These are phyloP conservation scores for Aspergillus sparsus DNA, from an alignment of 495 filamentous ascomycete species.

Conservation along the genomic window DNA sequence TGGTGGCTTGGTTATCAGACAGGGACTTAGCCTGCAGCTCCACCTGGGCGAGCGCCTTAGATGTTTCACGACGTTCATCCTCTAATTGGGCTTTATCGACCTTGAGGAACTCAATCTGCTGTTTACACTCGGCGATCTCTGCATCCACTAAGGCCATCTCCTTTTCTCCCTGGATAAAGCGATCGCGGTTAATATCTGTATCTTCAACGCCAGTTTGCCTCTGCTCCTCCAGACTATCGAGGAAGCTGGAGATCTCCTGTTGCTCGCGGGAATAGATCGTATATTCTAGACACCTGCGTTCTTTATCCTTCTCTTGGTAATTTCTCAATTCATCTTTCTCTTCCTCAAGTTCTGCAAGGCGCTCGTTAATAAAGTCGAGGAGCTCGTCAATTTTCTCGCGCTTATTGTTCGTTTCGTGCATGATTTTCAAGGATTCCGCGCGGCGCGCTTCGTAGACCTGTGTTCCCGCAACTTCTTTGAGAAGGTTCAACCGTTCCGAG, in stretches of 20 bases:
- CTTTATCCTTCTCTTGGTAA: slow-evolving; percentile 93
- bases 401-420: slow-evolving; percentile 95
- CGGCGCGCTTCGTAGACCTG: slow-evolving; percentile 93
- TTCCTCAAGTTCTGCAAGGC: slow-evolving; percentile 86
- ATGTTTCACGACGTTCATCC: slow-evolving; percentile 80
- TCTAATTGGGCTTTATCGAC: slow-evolving; percentile 89
- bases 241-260: slow-evolving; percentile 67
- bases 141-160: slow-evolving; percentile 75
- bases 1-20: slow-evolving; percentile 75
- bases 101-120: slow-evolving; percentile 80
- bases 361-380: slow-evolving; percentile 85
- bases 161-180: slow-evolving; percentile 77
- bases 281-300: slow-evolving; percentile 90
- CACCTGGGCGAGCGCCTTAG: slow-evolving; percentile 73
- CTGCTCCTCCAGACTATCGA: slow-evolving; percentile 81
- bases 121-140: slow-evolving; percentile 74
- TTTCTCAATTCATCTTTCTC: slow-evolving; percentile 93
- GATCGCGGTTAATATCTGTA: slow-evolving; percentile 76
- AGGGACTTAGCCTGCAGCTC: slow-evolving; percentile 83
- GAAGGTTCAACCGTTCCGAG: slow-evolving; percentile 76
- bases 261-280: slow-evolving; percentile 91
- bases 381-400: slow-evolving; percentile 91
- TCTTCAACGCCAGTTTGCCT: slow-evolving; percentile 78
- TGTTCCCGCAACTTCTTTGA: slow-evolving; percentile 97
- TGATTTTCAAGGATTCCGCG: slow-evolving; percentile 89